Percentiles rank a stretch among this genome's conserved stretches.
Conservation (phyloP, 75 land plant genomes). For the Cryptomeria japonica region DNA sequence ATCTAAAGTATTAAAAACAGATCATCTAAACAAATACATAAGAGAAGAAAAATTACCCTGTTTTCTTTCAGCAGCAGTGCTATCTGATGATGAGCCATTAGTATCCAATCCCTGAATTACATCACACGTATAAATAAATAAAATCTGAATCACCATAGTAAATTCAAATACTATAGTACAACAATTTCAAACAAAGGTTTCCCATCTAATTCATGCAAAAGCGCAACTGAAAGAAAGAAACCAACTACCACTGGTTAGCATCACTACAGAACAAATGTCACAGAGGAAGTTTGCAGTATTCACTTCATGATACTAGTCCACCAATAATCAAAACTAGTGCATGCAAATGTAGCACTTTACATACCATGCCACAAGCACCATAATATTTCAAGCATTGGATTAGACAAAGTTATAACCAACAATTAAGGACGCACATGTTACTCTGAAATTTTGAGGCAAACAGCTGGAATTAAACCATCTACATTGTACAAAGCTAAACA, state of each 20-base stretch:
- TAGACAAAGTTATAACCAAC: background rate
- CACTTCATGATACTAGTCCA: background rate
- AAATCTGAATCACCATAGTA: background rate
- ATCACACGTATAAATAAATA: background rate
- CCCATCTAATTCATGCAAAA: background rate
- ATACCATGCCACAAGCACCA: background rate
- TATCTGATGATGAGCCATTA: slow-evolving; percentile 1
- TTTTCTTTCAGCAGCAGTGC: background rate
- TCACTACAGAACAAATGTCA: background rate
- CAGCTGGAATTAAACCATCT: background rate
- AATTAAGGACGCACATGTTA: background rate
- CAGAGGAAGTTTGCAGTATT: background rate
- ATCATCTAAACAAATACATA: background rate
- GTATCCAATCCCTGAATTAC: slow-evolving; percentile 6
- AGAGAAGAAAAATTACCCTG: background rate
- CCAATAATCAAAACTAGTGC: background rate
- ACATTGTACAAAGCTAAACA: background rate
- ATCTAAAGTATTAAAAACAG: background rate
- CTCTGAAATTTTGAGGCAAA: background rate
- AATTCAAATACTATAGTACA: background rate
- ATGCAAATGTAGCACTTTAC: background rate
- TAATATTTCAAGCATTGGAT: background rate
- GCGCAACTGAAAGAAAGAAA: background rate
- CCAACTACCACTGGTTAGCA: background rate
- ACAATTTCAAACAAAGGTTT: background rate